Evolutionary conservation across 768 basidiomycete species (phyloP).

Genomic region (Suillus hirtellus): DNA sequence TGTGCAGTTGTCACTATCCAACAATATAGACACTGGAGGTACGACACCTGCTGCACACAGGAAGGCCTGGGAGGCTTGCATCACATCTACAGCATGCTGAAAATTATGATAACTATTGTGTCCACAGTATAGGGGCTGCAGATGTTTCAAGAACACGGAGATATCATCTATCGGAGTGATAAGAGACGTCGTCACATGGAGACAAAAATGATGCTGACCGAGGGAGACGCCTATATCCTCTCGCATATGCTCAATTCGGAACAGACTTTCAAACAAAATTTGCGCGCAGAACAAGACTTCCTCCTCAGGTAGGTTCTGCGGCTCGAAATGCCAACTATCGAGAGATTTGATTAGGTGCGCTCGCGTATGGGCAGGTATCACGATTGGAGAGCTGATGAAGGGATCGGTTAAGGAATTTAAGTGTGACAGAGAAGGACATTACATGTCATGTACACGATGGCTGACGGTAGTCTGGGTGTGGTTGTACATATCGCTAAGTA

Average conservation of each 20-base stretch:
- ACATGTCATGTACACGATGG: conserved; percentile 39
- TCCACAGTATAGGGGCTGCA: conserved; percentile 88
- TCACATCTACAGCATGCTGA: conserved; percentile 93
- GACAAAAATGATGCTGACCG: conserved; percentile 43
- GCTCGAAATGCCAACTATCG: conserved; percentile 89
- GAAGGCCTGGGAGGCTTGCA: conserved; percentile 90
- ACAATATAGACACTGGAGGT: conserved; percentile 71
- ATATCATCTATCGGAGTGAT: conserved; percentile 58
- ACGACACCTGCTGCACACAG: conserved; percentile 77
- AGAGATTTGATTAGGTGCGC: conserved; percentile 64
- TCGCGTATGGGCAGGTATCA: conserved; percentile 52
- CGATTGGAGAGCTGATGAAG: conserved; percentile 45
- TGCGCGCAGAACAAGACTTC: conserved; percentile 81
- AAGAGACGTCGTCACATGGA: conserved; percentile 20
- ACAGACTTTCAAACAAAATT: conserved; percentile 84
- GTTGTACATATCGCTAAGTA: conserved; percentile 81
- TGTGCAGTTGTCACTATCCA: conserved; percentile 39
- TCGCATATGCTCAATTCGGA: conserved; percentile 75
- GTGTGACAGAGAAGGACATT: conserved; percentile 7
- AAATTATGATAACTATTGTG: conserved; percentile 98
- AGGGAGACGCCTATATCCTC: conserved; percentile 57
- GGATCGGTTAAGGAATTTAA: conserved; percentile 16
- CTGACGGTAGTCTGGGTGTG: conserved; percentile 76
- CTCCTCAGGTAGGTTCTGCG: conserved; percentile 77
- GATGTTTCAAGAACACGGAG: conserved; percentile 75